phyloP scores from a whole-genome alignment of 2,329 filamentous ascomycete genomes.

The Fusarium sp. region DNA sequence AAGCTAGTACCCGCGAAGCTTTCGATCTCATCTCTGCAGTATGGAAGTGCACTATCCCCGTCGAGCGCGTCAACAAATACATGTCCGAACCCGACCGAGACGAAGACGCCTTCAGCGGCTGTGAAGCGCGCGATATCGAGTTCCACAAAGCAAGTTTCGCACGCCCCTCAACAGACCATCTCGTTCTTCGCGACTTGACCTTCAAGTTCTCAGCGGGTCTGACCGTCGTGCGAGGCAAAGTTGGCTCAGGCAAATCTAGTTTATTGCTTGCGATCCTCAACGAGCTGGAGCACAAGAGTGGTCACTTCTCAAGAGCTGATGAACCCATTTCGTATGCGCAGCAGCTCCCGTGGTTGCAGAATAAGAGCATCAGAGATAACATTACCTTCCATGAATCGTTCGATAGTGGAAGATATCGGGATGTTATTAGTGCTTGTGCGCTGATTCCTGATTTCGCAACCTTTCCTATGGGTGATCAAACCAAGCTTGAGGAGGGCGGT shows the following conservation, averaged over 20 bases:
- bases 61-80: slow-evolving; percentile 83
- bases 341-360: slow-evolving; percentile 72
- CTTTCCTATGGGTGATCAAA: slow-evolving; percentile 66
- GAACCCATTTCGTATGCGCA: slow-evolving; percentile 65
- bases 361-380: slow-evolving; percentile 71
- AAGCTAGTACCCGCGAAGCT: slow-evolving; percentile 76
- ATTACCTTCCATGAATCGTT: slow-evolving; percentile 69
- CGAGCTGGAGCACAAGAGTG: slow-evolving; percentile 72
- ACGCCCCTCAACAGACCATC: slow-evolving; percentile 74
- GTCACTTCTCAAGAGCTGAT: slow-evolving; percentile 55
- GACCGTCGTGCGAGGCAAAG: slow-evolving; percentile 66
- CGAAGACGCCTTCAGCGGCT: slow-evolving; percentile 52
- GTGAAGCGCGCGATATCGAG: slow-evolving; percentile 52
- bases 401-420: slow-evolving; percentile 64
- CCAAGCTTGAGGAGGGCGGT: slow-evolving; percentile 69
- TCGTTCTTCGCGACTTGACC: slow-evolving; percentile 59
- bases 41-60: slow-evolving; percentile 83
- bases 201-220: slow-evolving; percentile 60
- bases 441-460: slow-evolving; percentile 63
- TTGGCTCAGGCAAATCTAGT: slow-evolving; percentile 70
- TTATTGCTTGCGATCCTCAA: slow-evolving; percentile 67
- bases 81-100: slow-evolving; percentile 86
- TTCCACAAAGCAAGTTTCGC: slow-evolving; percentile 76
- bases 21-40: slow-evolving; percentile 79
- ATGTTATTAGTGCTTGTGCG: slow-evolving; percentile 69